Evolutionary conservation across 768 basidiomycete species (phyloP), one percentile per base, ranked within the genome.

Genomic region (Mycena metata): DNA sequence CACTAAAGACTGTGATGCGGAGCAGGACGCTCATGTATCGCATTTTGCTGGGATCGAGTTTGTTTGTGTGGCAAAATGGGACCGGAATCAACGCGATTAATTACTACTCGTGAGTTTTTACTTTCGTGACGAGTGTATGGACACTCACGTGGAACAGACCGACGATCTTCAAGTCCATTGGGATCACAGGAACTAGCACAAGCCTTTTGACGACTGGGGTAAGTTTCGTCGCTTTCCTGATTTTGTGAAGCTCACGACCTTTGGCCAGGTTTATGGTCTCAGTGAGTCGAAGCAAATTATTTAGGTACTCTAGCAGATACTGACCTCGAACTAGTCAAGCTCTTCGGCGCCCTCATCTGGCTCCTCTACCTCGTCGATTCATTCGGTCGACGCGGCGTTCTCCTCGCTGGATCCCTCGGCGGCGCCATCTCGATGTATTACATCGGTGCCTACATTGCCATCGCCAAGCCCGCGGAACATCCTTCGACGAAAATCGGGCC

Each of bases 151-250:
- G 62, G 60, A 12, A 30, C 56, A 82, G 77, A 4, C 85, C 85
- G 5, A 85, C 84, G 0, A 80, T 88, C 26, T 85, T 87, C 79
- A 76, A 73, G 35, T 81, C 81, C 4, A 81, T 88, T 41, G 86
- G 86, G 2, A 72, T 87, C 43, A 78, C 76, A 5, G 82, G 82
- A 5, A 76, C 76, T 11, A 79, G 73, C 45, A 79, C 76, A 8
- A 67, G 77, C 3, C 77, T 84, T 12, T 80, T 85, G 61, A 83
- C 83, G 0, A 84, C 85, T 23, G 85, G 86, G n/a, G 69, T 70
- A 45, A 47, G 67, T 64, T 7, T 15, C 36, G 0, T 36, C 5
- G 13, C 16, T 11, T 26, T 2, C 1, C 1, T 36, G 5, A 30
- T 19, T 2, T 24, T 21, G 13, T 24, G n/a, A 61, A 45, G 12